Conservation (phyloP, 108 stramenopile genomes). For the Mediolabrus comicus region DNA sequence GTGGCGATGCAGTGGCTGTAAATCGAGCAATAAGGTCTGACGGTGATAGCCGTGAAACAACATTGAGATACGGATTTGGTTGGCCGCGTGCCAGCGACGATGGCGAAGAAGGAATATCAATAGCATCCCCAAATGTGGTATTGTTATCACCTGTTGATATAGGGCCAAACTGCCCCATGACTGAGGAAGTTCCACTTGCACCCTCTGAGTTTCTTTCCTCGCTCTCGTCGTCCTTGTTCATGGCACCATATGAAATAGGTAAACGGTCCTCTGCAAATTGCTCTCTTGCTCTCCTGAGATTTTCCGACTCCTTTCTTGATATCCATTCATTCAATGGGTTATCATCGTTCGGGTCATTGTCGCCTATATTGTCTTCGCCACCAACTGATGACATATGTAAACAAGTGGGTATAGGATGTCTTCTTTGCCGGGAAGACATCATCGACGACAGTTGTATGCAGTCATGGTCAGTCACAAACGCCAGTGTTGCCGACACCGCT, state of each 20-base stretch:
- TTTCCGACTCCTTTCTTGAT: conserved; percentile 11
- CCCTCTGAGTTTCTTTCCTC: background rate
- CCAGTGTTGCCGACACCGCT: background rate
- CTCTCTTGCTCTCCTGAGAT: conserved; percentile 7
- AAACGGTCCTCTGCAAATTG: conserved; percentile 27
- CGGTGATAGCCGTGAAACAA: conserved; percentile 72
- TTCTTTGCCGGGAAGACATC: background rate
- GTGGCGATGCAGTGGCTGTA: conserved; percentile 71
- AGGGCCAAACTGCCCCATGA: conserved; percentile 1
- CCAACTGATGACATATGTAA: conserved; percentile 13
- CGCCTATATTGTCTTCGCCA: conserved; percentile 4
- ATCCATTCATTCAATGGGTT: conserved; percentile 43
- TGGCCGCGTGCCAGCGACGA: background rate
- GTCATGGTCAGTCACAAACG: background rate
- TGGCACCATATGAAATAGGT: conserved; percentile 38
- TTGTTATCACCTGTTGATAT: background rate
- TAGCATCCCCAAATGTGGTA: background rate
- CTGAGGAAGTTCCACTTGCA: background rate
- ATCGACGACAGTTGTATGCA: background rate
- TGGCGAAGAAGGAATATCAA: background rate
- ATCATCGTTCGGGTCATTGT: conserved; percentile 4
- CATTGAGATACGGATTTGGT: conserved; percentile 75
- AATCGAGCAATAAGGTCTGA: conserved; percentile 83
- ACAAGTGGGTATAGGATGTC: background rate
- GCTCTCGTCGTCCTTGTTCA: conserved; percentile 9